Evolutionary conservation across 2,329 filamentous ascomycete genomes (phyloP).

Genomic region (Parastagonospora nodorum): DNA sequence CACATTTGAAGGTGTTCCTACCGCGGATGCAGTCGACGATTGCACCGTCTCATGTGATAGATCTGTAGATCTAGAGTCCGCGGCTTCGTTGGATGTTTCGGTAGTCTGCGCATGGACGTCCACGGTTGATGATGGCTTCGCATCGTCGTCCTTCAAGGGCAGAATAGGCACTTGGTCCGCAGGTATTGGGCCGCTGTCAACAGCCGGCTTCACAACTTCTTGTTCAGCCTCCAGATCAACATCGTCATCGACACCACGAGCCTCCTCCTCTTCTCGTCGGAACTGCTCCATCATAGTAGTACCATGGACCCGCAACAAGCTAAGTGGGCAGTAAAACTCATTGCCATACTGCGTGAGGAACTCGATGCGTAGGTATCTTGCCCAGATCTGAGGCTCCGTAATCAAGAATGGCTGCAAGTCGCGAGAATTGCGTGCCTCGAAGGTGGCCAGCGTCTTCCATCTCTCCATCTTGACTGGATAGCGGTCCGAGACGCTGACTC

Average conservation of each 20-base stretch:
- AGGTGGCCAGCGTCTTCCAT: conserved; percentile 87
- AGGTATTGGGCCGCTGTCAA: conserved; percentile 27
- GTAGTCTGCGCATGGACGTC: background rate
- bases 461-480: conserved; percentile 92
- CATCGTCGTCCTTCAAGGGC: conserved; percentile 16
- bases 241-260: conserved; percentile 63
- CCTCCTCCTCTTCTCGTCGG: conserved; percentile 78
- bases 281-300: conserved; percentile 95
- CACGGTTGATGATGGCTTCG: background rate
- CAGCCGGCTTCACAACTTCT: conserved; percentile 46
- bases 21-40: too few species aligned
- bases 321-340: conserved; percentile 95
- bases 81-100: background rate
- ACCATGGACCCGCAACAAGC: conserved; percentile 87
- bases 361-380: conserved; percentile 88
- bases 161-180: conserved; percentile 24
- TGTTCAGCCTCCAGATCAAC: conserved; percentile 60
- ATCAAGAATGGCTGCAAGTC: conserved; percentile 94
- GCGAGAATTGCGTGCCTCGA: conserved; percentile 88
- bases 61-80: background rate
- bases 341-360: conserved; percentile 93
- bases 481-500: conserved; percentile 89
- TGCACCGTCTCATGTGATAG: background rate
- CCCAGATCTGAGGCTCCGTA: conserved; percentile 95
- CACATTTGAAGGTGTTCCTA: too few species aligned